A percentile compares a stretch with the other conserved stretches of the same genome.
phyloP scores from a whole-genome alignment of 768 basidiomycete genomes.

The Mycena filopes region DNA sequence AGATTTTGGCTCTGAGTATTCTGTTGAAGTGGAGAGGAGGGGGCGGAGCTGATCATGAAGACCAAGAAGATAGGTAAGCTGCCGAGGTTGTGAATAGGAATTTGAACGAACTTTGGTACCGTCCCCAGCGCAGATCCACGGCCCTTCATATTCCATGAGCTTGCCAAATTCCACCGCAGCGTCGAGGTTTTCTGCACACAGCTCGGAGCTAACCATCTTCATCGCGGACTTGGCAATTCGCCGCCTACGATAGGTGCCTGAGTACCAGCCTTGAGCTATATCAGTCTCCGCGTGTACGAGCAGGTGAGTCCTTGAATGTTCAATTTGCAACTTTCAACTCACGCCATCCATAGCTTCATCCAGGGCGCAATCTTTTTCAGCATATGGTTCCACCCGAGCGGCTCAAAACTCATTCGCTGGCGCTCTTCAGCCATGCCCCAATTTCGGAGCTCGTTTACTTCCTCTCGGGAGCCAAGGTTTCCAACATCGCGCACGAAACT shows the following conservation, averaged over 20 bases:
- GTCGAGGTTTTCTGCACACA: background rate
- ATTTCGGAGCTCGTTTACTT: conserved; percentile 4
- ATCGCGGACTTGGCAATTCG: background rate
- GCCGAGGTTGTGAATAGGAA: too few relatives aligned
- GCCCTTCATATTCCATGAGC: background rate
- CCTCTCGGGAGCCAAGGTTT: background rate
- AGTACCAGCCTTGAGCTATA: conserved; percentile 10
- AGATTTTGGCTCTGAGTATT: background rate
- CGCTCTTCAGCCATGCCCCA: conserved; percentile 9
- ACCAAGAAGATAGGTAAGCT: too few relatives aligned
- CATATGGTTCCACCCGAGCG: background rate
- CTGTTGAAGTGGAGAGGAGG: background rate
- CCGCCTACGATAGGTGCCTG: background rate
- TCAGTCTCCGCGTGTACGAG: conserved; percentile 6
- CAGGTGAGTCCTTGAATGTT: background rate
- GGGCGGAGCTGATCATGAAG: background rate
- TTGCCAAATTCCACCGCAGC: background rate
- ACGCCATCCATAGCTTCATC: background rate
- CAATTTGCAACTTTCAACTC: too few relatives aligned
- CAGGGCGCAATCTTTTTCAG: conserved; percentile 2
- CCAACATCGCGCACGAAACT: background rate
- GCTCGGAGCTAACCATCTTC: background rate
- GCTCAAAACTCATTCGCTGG: background rate
- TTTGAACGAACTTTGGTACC: background rate
- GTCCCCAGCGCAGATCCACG: conserved; percentile 6